Conservation (phyloP, 768 basidiomycete genomes). For the Boletus reticulatus region DNA sequence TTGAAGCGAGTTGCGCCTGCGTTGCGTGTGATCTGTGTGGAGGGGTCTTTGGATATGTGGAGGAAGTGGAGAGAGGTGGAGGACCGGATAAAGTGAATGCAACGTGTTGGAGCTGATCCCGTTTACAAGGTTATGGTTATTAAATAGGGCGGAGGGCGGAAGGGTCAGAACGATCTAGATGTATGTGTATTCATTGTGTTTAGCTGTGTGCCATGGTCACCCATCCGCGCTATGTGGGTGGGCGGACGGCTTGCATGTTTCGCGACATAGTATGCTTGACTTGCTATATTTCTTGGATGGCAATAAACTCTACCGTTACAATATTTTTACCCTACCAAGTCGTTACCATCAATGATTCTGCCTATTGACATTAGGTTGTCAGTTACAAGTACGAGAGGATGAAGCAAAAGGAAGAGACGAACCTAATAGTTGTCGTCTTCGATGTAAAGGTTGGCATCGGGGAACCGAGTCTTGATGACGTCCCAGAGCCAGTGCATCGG, state of each 20-base stretch:
- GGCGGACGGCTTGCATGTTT: background rate
- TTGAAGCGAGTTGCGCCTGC: slow-evolving; percentile 22
- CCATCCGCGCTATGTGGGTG: background rate
- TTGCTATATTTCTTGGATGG: background rate
- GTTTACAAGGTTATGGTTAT: background rate
- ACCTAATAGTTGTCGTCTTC: too few species aligned
- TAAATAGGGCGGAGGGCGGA: background rate
- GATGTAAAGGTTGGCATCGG: too few species aligned
- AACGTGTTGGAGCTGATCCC: background rate
- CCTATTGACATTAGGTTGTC: too few species aligned
- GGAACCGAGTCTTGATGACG: too few species aligned
- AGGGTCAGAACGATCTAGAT: background rate
- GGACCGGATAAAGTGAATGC: slow-evolving; percentile 15
- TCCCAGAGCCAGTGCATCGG: too few species aligned
- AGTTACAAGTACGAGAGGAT: too few species aligned
- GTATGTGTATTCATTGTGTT: slow-evolving; percentile 3
- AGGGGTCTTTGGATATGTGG: slow-evolving; percentile 28
- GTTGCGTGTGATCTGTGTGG: slow-evolving; percentile 25
- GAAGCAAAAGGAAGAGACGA: too few species aligned
- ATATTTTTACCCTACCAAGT: too few species aligned
- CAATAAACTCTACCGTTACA: too few species aligned
- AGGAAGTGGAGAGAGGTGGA: slow-evolving; percentile 29
- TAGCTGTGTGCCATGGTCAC: background rate
- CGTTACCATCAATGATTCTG: too few species aligned
- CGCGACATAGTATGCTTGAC: background rate